Base-by-base conservation (phyloP, 2,329 filamentous ascomycete species). In the Phaeophleospora eucalypticola region DNA sequence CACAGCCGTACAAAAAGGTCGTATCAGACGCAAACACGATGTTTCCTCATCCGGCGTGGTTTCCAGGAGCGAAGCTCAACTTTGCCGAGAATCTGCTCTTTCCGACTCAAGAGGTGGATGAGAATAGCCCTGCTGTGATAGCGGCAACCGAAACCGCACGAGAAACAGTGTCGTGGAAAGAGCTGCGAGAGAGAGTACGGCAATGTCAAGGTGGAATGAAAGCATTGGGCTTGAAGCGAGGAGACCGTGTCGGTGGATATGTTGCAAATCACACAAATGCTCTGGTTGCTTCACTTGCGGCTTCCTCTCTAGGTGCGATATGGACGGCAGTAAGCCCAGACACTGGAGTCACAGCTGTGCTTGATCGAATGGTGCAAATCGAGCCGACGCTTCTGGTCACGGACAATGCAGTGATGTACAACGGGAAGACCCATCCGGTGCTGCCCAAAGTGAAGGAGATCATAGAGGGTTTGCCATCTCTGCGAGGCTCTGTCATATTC, bases 271-370 rank as follows among this genome's bases (percentile, higher is more conserved):
- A 96, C 65, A 81, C 82, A 4, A 86, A 95, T 65, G 86, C 90
- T 0, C 72, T 97, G 16, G 83, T 96, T 9, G 88, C 89, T 16
- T 93, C 95, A 83, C 76, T 98, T 24, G 87, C 87, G 1, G 80
- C 89, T 0, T 83, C 89, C 0, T 82, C 87, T 1, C 68, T 96
- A 2, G 93, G 93, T 21, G 90, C 87, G 14, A 80, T 95, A 32
- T 97, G 91, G 91, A 95, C 90, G 0, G 87, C 87, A 4, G 88
- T 96, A 40, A 94, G 87, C 59, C 89, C 91, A 2, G 91, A 97
- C 66, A 95, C 86, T 14, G 91, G 91, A 9, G 87, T 95, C 2
- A 88, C 87, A 59, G 91, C 90, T 14, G 90, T 97, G 1, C 72
- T 97, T 19, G 93, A 97, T 65, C 80, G 93, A 6, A 71, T 97